phyloP scores from a whole-genome alignment of 148 eudicot species.

The Polygonum aviculare region DNA sequence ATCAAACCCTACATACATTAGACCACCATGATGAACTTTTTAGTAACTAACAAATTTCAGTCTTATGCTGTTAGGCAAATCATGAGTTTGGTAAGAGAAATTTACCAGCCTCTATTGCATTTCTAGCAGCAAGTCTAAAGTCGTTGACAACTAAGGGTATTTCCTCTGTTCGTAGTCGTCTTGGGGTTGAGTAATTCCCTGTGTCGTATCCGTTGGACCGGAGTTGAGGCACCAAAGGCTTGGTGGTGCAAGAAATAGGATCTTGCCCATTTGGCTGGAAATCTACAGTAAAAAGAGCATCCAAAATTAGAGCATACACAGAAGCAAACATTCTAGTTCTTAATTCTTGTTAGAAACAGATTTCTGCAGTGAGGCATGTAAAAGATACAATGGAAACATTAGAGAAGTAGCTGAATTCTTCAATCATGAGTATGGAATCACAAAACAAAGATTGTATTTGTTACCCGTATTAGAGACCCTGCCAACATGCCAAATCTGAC shows the following conservation, averaged over 20 bases:
- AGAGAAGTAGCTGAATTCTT: background rate
- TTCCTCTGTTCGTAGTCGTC: slow-evolving; percentile 29
- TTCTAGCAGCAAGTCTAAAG: slow-evolving; percentile 38
- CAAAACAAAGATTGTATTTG: background rate
- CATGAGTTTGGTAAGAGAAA: background rate
- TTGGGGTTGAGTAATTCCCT: slow-evolving; percentile 29
- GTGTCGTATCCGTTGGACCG: slow-evolving; percentile 21
- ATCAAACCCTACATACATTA: slow-evolving; percentile 28
- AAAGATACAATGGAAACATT: too few relatives aligned
- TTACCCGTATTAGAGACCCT: background rate
- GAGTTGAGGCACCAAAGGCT: slow-evolving; percentile 27
- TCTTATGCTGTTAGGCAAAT: background rate
- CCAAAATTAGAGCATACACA: background rate
- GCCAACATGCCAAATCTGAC: background rate
- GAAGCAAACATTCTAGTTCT: background rate
- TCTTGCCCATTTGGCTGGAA: slow-evolving; percentile 39
- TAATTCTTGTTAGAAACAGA: too few relatives aligned
- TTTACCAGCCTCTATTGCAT: slow-evolving; percentile 50
- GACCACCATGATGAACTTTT: background rate
- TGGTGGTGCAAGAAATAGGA: slow-evolving; percentile 36
- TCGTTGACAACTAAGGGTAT: slow-evolving; percentile 34
- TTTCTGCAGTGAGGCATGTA: background rate
- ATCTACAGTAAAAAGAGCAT: slow-evolving; percentile 9
- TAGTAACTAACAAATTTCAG: background rate
- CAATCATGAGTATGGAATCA: background rate